Percentiles rank a stretch among this genome's conserved stretches.
Evolutionary conservation across 2,329 filamentous ascomycete species (phyloP).

Genomic region (Biscogniauxia marginata): DNA sequence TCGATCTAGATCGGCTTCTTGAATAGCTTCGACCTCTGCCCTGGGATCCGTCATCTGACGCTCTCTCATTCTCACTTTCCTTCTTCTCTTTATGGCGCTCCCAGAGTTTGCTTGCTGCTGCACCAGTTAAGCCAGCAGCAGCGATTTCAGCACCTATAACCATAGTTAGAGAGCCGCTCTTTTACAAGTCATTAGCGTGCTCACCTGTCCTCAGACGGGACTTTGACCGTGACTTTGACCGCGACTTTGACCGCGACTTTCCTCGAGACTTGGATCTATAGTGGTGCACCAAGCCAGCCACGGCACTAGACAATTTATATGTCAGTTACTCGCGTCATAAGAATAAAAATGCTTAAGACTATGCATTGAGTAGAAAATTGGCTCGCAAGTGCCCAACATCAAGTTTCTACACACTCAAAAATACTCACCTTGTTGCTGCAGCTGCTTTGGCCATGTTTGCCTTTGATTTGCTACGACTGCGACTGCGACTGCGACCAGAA

Average conservation of each 20-base stretch:
- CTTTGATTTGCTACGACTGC: constrained; percentile 39
- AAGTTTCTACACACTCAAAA: background rate
- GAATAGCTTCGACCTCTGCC: constrained; percentile 49
- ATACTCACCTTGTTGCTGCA: constrained; percentile 47
- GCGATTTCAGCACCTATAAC: constrained; percentile 52
- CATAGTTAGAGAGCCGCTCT: constrained; percentile 9
- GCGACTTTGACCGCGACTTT: constrained; percentile 40
- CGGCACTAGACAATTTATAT: constrained; percentile 37
- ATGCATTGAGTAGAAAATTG: background rate
- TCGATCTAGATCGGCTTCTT: constrained; percentile 34
- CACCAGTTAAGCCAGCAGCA: constrained; percentile 58
- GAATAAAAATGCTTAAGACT: background rate
- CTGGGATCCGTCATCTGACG: constrained; percentile 35
- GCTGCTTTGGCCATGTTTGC: constrained; percentile 53
- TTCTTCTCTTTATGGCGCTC: constrained; percentile 62
- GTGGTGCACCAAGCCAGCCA: constrained; percentile 58
- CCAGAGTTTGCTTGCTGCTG: constrained; percentile 60
- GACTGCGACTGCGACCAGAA: constrained; percentile 42
- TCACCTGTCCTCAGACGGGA: constrained; percentile 44
- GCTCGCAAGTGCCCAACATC: background rate
- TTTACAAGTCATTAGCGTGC: constrained; percentile 4
- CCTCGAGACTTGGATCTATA: constrained; percentile 49
- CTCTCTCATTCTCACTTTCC: constrained; percentile 40
- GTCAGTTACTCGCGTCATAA: constrained; percentile 13
- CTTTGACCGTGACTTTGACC: constrained; percentile 39